Evolutionary conservation across 495 filamentous ascomycete species (phyloP), one percentile per base, ranked within the genome.

Genomic region (Neurospora discreta): DNA sequence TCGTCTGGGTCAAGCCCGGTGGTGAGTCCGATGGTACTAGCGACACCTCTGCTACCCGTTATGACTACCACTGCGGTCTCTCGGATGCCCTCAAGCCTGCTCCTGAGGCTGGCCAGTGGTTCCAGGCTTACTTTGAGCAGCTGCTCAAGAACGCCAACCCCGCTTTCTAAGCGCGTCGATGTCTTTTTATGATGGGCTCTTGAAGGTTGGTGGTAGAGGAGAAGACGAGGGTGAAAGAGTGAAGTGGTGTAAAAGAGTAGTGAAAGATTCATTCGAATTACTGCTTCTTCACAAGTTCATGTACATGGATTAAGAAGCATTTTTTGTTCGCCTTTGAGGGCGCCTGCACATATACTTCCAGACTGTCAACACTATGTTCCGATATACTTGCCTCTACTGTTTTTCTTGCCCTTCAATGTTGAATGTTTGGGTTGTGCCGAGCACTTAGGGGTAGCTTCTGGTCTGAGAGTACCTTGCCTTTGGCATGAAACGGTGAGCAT

Each of bases 1-100:
- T 94, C 81, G 90, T 93, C 81, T 94, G 91, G 92, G 82, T 92
- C 75, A 94, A 94, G 88, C 92, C 91, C 70, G 92, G 92, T 77
- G 92, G 92, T 73, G 91, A 95, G 80, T 89, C 87, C 71, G 92
- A 94, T 79, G 92, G 92, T 76, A 94, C 91, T 71, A 89, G 86
- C 71, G 82, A 94, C 78, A 85, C 80, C 26, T 76, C 81, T 42
- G 84, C 91, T 7, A 74, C 81, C 69, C 86, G 92, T 41, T 95
- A 92, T 78, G 92, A 95, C 81, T 82, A 79, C 41, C 86, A 87
- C 85, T 94, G 92, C 75, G 90, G 91, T 69, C 82, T 84, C 71
- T 76, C 82, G 46, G 90, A 87, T 72, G 85, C 86, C 67, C 82
- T 82, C 72, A 78, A 85, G 85, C 92, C 92, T 36, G 87, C 92